These are phyloP conservation scores for Pestalotiopsis sp. DNA, from an alignment of 2,329 filamentous ascomycete species.

Conservation along the genomic window DNA sequence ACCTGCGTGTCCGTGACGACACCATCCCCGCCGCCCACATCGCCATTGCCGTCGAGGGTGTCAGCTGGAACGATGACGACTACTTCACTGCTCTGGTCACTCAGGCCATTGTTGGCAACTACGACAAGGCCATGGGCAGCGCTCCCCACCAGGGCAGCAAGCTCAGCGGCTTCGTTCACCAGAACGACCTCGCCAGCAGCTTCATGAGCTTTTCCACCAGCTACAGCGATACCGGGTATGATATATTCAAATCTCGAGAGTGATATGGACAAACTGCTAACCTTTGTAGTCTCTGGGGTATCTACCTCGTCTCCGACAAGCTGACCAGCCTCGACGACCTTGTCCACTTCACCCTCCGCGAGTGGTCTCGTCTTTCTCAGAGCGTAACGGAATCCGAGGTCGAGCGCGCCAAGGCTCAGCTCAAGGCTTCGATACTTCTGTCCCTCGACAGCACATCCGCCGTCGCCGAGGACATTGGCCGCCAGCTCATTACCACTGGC, in stretches of 20 bases:
- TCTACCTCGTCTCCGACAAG: slow-evolving; percentile 95
- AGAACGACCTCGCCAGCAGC: slow-evolving; percentile 96
- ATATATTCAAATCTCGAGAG: slow-evolving; percentile 24
- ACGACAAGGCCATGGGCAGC: slow-evolving; percentile 98
- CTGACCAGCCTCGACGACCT: slow-evolving; percentile 87
- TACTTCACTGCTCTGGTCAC: slow-evolving; percentile 98
- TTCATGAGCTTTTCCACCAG: slow-evolving; percentile 99
- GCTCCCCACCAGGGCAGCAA: slow-evolving; percentile 97
- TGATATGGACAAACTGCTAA: slow-evolving; percentile 26
- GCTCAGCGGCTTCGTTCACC: slow-evolving; percentile 91
- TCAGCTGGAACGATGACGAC: slow-evolving; percentile 98
- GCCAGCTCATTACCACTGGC: slow-evolving; percentile 97
- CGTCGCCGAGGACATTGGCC: slow-evolving; percentile 96
- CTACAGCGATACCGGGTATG: slow-evolving; percentile 98
- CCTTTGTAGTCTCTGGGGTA: slow-evolving; percentile 85
- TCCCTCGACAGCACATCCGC: slow-evolving; percentile 97
- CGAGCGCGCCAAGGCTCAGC: slow-evolving; percentile 97
- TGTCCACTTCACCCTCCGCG: slow-evolving; percentile 95
- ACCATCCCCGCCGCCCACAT: slow-evolving; percentile 96
- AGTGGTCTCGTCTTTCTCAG: slow-evolving; percentile 94
- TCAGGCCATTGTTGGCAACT: slow-evolving; percentile 99
- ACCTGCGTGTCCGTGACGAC: slow-evolving; percentile 94
- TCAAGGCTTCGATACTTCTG: slow-evolving; percentile 96
- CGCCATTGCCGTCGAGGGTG: slow-evolving; percentile 97
- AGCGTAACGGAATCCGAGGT: slow-evolving; percentile 87